Base-by-base conservation (phyloP, 2,329 filamentous ascomycete species). In the Diaporthe ampelina region DNA sequence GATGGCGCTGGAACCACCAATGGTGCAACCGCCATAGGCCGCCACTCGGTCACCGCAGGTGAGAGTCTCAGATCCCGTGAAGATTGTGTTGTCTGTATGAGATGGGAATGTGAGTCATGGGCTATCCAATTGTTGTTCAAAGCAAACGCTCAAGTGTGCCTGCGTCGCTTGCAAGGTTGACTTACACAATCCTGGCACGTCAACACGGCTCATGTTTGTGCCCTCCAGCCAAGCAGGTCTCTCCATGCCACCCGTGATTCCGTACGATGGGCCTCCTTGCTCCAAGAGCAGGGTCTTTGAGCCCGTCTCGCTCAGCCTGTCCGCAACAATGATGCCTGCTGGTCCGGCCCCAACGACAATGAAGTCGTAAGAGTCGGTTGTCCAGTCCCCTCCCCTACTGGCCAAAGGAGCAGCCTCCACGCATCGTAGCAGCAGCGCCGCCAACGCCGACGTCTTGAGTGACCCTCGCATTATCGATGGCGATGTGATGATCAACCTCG, bases 171-270 rank as follows among this genome's bases (percentile, higher is more conserved):
- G 4, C 29, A 32, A 7, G 29, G 11, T 52, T 35, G 17, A 80
- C 78, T 93, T 92, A 83, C 90, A 92, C 72, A 92, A 86, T 76
- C 91, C 91, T 1, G 91, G 91, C 17, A 92, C 87, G 78, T 93
- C 91, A 78, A 92, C 92, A 72, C 91, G 90, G 32, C 90, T 91
- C 43, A 93, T 77, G 58, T 89, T 87, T 37, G 88, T 89, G 32
- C 87, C 88, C 50, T 86, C 81, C 13, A 89, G 84, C 91, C 91
- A 93, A 2, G 81, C 83, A 3, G 90, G 89, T 72, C 85, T 87
- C 80, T 91, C 85, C 32, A 82, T 88, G 6, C 91, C 91, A 54
- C 90, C 89, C 82, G 89, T 91, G 78, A 88, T 85, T 43, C 88
- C 91, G 21, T 91, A 89, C 21, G 90, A 91, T 73, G 87, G 84